Base-by-base conservation (phyloP, 352 stramenopile genomes). In the Globisporangium paroecandrum region DNA sequence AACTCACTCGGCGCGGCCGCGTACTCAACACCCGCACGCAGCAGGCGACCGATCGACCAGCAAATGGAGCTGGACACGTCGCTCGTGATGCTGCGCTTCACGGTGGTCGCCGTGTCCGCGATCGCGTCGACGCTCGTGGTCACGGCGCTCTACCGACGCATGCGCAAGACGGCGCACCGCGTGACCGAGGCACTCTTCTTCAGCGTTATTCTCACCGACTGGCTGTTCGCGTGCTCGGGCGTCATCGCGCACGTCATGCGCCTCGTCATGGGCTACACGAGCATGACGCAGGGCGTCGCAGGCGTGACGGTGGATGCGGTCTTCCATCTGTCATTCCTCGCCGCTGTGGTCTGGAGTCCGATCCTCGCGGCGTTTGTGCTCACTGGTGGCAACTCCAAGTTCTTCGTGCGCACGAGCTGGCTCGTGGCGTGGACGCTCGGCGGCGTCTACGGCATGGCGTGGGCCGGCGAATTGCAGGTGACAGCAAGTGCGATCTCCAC, bases 341-440 rank as follows among this genome's bases (percentile, higher is more conserved):
- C 88, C 75, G 83, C 81, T 22, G 58, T 91, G 38, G 88, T 83
- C 68, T 91, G 83, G 83, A 79, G 83, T 60, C 69, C 80, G 51
- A 89, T 82, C 62, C 76, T 91, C 58, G 89, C 83, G 70, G 62
- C 85, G 69, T 79, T 90, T 64, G 83, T 91, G 77, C 77, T 83
- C 41, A 68, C 85, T 9, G 76, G 81, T 43, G 80, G 75, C 24
- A 63, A 87, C 56, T 75, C 88, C 55, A 68, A 73, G 27, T 78
- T 90, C 36, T 78, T 85, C 56, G 69, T 82, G 51, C 75, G 75
- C 20, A 74, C 71, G 43, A 90, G 73, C 49, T 77, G 87, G 65
- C 43, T 85, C 27, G 54, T 88, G 10, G 87, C 81, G 10, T 75
- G 78, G 46, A 65, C 88, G 63, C 64, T 81, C 13, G 77, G 79